Conservation (phyloP, 2,329 filamentous ascomycete genomes). For the Aspergillus novoparasiticus region DNA sequence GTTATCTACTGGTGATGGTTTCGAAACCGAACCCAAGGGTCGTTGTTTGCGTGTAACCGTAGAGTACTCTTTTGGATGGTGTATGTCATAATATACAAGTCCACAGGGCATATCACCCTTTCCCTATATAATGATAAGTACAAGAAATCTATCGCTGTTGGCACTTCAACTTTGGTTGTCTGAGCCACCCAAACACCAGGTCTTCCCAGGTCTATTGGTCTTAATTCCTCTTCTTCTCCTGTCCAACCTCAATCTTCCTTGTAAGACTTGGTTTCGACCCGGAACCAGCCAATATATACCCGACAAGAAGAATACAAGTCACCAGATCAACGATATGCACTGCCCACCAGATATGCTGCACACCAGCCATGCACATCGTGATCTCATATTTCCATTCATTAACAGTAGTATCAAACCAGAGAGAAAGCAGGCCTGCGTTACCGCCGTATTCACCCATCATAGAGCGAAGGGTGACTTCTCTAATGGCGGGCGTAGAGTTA, state of each 20-base stretch:
- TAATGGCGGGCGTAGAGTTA: conserved; percentile 51
- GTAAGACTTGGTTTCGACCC: neutral
- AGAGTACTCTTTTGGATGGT: neutral
- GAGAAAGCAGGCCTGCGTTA: conserved; percentile 82
- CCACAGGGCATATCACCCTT: neutral
- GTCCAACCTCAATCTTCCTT: neutral
- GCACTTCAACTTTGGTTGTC: neutral
- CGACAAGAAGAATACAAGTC: conserved; percentile 37
- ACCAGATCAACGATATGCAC: conserved; percentile 74
- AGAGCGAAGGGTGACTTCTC: conserved; percentile 90
- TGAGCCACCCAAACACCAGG: neutral
- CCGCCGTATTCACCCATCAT: conserved; percentile 99
- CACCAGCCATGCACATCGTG: conserved; percentile 73
- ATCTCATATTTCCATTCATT: conserved; percentile 85
- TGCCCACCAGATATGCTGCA: conserved; percentile 93
- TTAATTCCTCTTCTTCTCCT: conserved; percentile 1
- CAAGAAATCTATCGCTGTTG: neutral
- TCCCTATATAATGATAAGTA: neutral
- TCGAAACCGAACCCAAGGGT: neutral
- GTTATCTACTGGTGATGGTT: neutral
- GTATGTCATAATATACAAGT: neutral
- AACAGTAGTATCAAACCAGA: conserved; percentile 76
- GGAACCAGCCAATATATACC: conserved; percentile 14
- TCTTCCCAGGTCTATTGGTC: neutral
- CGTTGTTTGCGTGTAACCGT: neutral